A percentile compares a stretch with the other conserved stretches of the same genome.
Evolutionary conservation across 805 yeast genomes (phyloP).

Genomic region (Spathaspora gorwiae): DNA sequence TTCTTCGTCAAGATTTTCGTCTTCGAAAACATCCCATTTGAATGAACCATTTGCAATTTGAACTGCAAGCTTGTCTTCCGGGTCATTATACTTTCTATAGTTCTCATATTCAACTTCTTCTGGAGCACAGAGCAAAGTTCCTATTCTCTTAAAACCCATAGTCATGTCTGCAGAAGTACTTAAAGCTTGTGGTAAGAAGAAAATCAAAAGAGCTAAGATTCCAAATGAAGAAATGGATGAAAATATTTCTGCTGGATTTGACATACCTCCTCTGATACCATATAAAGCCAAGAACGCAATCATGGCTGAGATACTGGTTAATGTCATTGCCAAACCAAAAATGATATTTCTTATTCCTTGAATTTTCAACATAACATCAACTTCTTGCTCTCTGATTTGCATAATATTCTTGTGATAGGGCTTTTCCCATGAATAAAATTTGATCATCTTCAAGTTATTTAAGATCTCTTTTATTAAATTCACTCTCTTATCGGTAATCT

Average conservation of each 20-base stretch:
- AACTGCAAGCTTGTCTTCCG: constrained; percentile 4
- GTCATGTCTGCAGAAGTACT: constrained; percentile 62
- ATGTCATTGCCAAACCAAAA: constrained; percentile 57
- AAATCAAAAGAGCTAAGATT: constrained; percentile 51
- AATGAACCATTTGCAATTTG: background rate
- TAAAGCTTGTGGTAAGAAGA: constrained; percentile 62
- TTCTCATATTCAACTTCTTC: constrained; percentile 25
- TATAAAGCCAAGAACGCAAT: constrained; percentile 36
- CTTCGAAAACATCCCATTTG: constrained; percentile 7
- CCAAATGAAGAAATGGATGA: constrained; percentile 64
- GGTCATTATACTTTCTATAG: constrained; percentile 1
- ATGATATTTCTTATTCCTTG: constrained; percentile 57
- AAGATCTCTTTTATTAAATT: constrained; percentile 68
- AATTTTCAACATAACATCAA: constrained; percentile 51
- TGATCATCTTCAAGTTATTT: constrained; percentile 70
- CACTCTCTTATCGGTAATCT: constrained; percentile 68
- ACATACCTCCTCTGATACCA: constrained; percentile 18
- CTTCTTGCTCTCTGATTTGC: constrained; percentile 55
- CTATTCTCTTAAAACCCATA: constrained; percentile 54
- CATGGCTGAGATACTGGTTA: constrained; percentile 68
- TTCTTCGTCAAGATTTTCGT: constrained; percentile 8
- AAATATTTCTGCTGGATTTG: constrained; percentile 54
- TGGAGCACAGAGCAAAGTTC: constrained; percentile 42
- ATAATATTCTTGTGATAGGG: constrained; percentile 58
- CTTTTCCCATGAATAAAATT: constrained; percentile 83